A percentile compares a stretch with the other conserved stretches of the same genome.
These are phyloP conservation scores for Fusarium sp. DNA, from an alignment of 2,329 filamentous ascomycete genomes.

Conservation along the genomic window DNA sequence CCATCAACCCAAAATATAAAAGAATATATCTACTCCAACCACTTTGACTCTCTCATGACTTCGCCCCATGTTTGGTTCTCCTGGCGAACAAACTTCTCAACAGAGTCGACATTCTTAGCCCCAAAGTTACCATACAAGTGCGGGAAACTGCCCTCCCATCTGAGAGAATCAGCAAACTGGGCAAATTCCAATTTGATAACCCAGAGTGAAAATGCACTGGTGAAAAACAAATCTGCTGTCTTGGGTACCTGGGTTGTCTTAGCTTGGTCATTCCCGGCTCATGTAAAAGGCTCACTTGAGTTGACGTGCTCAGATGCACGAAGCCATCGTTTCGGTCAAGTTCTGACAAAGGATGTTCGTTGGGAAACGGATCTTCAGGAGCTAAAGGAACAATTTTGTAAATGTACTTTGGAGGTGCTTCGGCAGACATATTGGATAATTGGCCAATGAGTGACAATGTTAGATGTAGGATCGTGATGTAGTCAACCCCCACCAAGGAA, in stretches of 20 bases:
- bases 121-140: constrained; percentile 72
- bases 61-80: constrained; percentile 62
- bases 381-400: constrained; percentile 71
- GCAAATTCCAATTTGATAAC: constrained; percentile 66
- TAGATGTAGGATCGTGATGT: neutral
- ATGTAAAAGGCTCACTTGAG: constrained; percentile 58
- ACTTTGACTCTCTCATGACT: constrained; percentile 55
- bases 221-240: constrained; percentile 62
- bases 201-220: constrained; percentile 56
- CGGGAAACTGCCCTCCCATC: constrained; percentile 70
- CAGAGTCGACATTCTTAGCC: constrained; percentile 61
- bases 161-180: constrained; percentile 58
- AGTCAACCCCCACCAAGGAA: constrained; percentile 12
- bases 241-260: constrained; percentile 55
- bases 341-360: constrained; percentile 67
- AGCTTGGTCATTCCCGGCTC: neutral
- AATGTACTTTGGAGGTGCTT: constrained; percentile 59
- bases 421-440: constrained; percentile 46
- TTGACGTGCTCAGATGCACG: constrained; percentile 69
- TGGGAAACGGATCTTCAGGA: constrained; percentile 66
- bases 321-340: constrained; percentile 72
- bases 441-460: neutral
- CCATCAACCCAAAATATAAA: neutral
- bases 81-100: constrained; percentile 60
- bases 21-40: constrained; percentile 54